Percentiles rank a stretch among this genome's conserved stretches.
phyloP scores from a whole-genome alignment of 257 asterid genomes.

The Penstemon eatonii region DNA sequence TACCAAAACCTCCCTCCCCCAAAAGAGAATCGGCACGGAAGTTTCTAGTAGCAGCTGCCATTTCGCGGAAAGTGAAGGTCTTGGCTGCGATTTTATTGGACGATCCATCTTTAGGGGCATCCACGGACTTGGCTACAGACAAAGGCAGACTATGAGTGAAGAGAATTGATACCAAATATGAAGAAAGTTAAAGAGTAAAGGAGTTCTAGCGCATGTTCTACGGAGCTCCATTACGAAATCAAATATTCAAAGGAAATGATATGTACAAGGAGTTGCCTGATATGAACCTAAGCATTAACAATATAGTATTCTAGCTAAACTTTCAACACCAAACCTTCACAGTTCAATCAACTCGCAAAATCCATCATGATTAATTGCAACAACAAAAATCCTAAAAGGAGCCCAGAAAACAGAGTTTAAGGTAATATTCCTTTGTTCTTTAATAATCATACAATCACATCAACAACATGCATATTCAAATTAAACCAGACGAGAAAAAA shows the following conservation, averaged over 20 bases:
- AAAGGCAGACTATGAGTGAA: constrained; percentile 20
- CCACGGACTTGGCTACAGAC: constrained; percentile 47
- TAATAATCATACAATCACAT: neutral
- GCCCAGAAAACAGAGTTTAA: too few relatives aligned
- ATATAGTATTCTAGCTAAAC: neutral
- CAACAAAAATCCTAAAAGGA: neutral
- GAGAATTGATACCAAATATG: constrained; percentile 17
- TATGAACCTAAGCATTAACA: neutral
- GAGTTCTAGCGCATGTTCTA: neutral
- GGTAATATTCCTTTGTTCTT: neutral
- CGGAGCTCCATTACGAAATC: neutral
- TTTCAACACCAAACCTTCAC: neutral
- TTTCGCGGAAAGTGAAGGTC: constrained; percentile 75
- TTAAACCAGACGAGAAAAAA: neutral
- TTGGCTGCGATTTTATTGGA: constrained; percentile 68
- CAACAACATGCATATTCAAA: neutral
- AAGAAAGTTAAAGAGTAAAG: neutral
- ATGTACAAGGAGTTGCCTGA: neutral
- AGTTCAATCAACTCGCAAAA: neutral
- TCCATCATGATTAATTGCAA: neutral
- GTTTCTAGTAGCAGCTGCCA: constrained; percentile 78
- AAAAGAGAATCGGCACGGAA: constrained; percentile 68
- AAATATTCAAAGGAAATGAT: neutral
- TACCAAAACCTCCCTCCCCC: constrained; percentile 97
- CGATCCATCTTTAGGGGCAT: constrained; percentile 50